Percentiles rank a stretch among this genome's conserved stretches.
These are phyloP conservation scores for Hypoxylon sp. DNA, from an alignment of 2,329 filamentous ascomycete genomes.

Conservation along the genomic window DNA sequence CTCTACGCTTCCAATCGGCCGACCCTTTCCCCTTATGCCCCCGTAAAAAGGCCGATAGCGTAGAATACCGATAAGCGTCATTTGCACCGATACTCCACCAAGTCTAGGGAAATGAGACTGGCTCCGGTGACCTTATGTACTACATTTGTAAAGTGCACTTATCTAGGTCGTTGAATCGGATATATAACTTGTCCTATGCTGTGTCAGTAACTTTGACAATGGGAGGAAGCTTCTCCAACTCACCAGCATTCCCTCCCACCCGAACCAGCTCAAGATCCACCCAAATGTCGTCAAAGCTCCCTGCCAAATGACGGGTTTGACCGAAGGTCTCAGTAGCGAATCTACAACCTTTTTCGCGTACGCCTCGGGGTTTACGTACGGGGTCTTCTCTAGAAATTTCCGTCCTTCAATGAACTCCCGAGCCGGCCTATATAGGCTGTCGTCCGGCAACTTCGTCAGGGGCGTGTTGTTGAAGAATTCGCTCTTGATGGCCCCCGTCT, in stretches of 20 bases:
- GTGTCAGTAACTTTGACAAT: conserved; percentile 3
- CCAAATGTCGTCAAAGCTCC: conserved; percentile 42
- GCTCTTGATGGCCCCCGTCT: conserved; percentile 46
- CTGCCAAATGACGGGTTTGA: conserved; percentile 48
- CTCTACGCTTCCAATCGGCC: background rate
- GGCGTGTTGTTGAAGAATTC: conserved; percentile 47
- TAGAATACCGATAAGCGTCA: background rate
- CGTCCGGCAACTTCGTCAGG: conserved; percentile 39
- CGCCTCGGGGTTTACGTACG: conserved; percentile 35
- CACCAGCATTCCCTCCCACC: conserved; percentile 50
- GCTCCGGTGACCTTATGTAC: background rate
- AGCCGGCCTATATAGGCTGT: conserved; percentile 46
- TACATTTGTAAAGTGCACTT: conserved; percentile 11
- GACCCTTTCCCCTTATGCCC: background rate
- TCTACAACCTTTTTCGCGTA: conserved; percentile 47
- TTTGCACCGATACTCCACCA: background rate
- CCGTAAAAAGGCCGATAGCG: background rate
- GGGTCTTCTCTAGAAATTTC: conserved; percentile 38
- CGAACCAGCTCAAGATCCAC: conserved; percentile 50
- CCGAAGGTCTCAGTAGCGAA: conserved; percentile 37
- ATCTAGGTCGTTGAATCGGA: conserved; percentile 30
- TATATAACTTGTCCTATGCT: conserved; percentile 34
- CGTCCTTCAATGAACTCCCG: conserved; percentile 44
- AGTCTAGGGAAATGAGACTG: background rate
- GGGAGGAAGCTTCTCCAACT: conserved; percentile 8